Evolutionary conservation across 192 early-diverging fungal genomes (phyloP).

Genomic region (Backusella morwellensis): DNA sequence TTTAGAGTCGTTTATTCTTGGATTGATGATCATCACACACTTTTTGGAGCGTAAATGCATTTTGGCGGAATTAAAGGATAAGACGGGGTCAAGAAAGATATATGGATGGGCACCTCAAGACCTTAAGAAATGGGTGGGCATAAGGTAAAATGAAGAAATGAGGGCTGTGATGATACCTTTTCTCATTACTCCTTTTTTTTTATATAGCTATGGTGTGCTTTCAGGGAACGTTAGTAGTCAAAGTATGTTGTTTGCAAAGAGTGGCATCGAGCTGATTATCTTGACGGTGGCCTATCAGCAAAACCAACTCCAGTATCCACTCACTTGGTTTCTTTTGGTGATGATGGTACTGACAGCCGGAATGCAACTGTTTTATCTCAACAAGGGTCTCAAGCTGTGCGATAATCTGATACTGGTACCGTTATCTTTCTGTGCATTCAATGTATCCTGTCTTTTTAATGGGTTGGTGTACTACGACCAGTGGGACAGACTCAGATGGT

Average conservation of each 20-base stretch:
- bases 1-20: conserved; percentile 46
- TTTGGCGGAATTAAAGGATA: not conserved
- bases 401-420: conserved; percentile 75
- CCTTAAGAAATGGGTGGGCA: conserved; percentile 25
- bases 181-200: not conserved
- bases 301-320: conserved; percentile 68
- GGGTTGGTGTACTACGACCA: conserved; percentile 80
- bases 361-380: conserved; percentile 71
- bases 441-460: conserved; percentile 70
- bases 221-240: conserved; percentile 72
- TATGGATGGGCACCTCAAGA: conserved; percentile 8
- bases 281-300: conserved; percentile 51
- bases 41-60: conserved; percentile 31
- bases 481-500: conserved; percentile 53
- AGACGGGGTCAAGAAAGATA: not conserved
- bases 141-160: conserved; percentile 15
- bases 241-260: conserved; percentile 74
- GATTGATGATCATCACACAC: conserved; percentile 47
- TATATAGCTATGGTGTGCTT: conserved; percentile 55
- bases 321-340: conserved; percentile 64
- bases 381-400: conserved; percentile 69
- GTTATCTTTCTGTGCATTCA: conserved; percentile 73
- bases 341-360: conserved; percentile 52
- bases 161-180: not conserved
- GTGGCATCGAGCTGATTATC: conserved; percentile 70